Base-by-base conservation (phyloP, 2,329 filamentous ascomycete genomes). In the Fusarium goolgardi region DNA sequence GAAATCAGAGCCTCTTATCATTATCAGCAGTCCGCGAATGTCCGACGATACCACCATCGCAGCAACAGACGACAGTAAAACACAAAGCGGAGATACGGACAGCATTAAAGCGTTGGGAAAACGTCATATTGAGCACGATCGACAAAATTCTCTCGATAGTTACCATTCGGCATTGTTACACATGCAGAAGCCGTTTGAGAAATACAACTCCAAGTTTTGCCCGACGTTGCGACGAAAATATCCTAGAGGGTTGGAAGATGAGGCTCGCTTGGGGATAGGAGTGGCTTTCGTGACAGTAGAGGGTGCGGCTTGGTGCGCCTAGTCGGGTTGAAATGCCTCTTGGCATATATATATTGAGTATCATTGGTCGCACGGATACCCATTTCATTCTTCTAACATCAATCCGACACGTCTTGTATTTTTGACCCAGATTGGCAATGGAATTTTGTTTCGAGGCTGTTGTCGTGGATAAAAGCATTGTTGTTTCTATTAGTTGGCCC, bases 141-240 rank as follows among this genome's bases (percentile, higher is more conserved):
- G 31, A 35, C n/a, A 21, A 35, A 49, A 18, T 18, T 43, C 21
- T 13, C 43, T 59, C 0, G 57, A 59, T 32, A 44, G 55, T 2
- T 60, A 60, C 2, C 57, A 60, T 4, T 10, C 39, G 5, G 32
- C 18, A 4, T 15, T 60, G 9, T 23, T 60, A 16, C 57, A 59
- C 16, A 60, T 60, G 3, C 13, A 59, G 11, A 9, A n/a, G 2
- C n/a, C 21, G 2, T 35, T 31, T 5, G 50, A 20, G 2, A 3
- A 6, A 2, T 10, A 15, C 8, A 29, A 9, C 3, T 2, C 39
- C 7, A 51, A 16, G 2, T 59, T 59, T 1, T 41, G n/a, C 3
- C 54, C 57, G 4, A 35, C 34, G 2, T 23, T 60, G 5, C 29
- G 57, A 10, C 13, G 57, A n/a, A 23, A n/a, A 0, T 51, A 25